Base-by-base conservation (phyloP, 192 early-diverging fungal species). In the Ambispora gerdemannii region DNA sequence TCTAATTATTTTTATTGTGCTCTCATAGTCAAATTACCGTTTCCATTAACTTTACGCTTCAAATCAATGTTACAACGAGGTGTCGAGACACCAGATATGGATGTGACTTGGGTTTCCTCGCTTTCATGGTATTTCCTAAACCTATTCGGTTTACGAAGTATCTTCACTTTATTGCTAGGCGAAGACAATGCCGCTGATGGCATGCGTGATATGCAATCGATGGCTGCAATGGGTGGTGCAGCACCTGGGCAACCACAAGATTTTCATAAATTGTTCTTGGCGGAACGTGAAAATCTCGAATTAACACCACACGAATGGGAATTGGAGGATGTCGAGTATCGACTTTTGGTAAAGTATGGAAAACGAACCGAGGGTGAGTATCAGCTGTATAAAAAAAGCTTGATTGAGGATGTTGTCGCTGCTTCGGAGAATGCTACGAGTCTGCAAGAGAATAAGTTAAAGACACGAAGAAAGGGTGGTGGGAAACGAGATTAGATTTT, bases 111-210 rank as follows among this genome's bases (percentile, higher is more conserved):
- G 96, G 96, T 98, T 3, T 96, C 95, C 17, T 95, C 93, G 7
- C 79, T 98, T 25, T 97, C 95, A 3, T 97, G 95, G 96, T 98
- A 98, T 84, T 98, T 98, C 78, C 77, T 98, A 32, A 97, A 96
- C 76, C 77, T 98, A 63, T 96, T 98, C 86, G 96, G 96, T 64
- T 84, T 98, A 49, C 85, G 89, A 63, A 90, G 89, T 71, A 91
- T 96, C 20, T 98, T 93, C 76, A 87, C 92, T 52, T 86, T 98
- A 36, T 88, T 98, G 69, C 79, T 98, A 2, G 96, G 95, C 50
- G 90, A 92, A 62, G 92, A 88, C 33, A 96, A 96, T 79, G 83
- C 93, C 67, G 94, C 91, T 25, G 90, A 89, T 72, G 90, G 90
- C 13, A 89, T 86, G 74, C 82, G 87, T 71, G 95, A 96, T 75